Evolutionary conservation across 163 green algal genomes (phyloP).

Genomic region (Smithsoniella earleae): DNA sequence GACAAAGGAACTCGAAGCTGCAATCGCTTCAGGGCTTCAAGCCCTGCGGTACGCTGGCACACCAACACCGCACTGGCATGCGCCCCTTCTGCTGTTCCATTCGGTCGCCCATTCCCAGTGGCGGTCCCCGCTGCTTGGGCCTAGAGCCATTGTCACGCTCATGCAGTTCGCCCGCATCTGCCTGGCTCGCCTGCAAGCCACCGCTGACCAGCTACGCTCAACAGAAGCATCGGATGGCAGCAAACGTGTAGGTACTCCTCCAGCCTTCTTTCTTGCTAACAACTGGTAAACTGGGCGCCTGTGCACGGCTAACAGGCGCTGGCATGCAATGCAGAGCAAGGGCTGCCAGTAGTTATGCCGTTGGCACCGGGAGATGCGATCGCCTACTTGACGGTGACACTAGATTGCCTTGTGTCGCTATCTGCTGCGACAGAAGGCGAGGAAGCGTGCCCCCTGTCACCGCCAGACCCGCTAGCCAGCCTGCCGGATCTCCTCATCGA

Average conservation of each 20-base stretch:
- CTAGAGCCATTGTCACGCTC: neutral
- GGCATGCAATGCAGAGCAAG: neutral
- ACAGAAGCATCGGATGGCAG: no score
- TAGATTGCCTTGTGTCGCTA: slow-evolving; percentile 1
- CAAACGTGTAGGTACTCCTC: no score
- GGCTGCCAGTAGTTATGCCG: neutral
- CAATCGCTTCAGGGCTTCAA: neutral
- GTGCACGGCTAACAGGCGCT: no score
- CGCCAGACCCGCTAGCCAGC: neutral
- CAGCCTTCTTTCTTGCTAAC: no score
- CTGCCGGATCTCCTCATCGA: slow-evolving; percentile 5
- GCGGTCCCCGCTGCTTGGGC: neutral
- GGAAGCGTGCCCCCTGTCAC: neutral
- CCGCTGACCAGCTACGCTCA: no score
- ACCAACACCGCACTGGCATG: slow-evolving; percentile 18
- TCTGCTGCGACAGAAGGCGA: neutral
- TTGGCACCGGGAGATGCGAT: slow-evolving; percentile 5
- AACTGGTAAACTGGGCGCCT: no score
- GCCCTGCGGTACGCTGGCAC: neutral
- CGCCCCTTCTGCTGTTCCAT: slow-evolving; percentile 21
- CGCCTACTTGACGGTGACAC: slow-evolving; percentile 17
- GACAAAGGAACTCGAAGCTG: neutral
- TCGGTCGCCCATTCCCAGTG: slow-evolving; percentile 8
- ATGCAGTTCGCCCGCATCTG: slow-evolving; percentile 13
- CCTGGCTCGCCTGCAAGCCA: neutral